phyloP scores from a whole-genome alignment of 73 alveolate species.

The Tetrahymena thermophila region DNA sequence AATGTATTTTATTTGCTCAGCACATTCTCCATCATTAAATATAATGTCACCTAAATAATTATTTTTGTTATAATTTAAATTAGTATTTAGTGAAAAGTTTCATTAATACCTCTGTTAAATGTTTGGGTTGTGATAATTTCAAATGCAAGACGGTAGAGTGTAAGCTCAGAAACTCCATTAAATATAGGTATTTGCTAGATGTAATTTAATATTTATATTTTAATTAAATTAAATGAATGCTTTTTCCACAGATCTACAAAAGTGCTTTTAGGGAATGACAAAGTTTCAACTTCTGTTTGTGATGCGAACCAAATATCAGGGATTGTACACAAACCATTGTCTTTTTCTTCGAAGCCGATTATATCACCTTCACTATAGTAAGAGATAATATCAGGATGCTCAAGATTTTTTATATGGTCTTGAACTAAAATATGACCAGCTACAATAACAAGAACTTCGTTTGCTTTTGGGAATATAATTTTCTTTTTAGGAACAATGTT shows the following conservation, averaged over 20 bases:
- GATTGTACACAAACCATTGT: not conserved
- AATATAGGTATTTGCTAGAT: not conserved
- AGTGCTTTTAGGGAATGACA: not conserved
- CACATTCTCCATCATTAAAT: not conserved
- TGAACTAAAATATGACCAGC: not conserved
- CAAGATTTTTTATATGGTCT: not conserved
- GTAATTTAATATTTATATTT: not conserved
- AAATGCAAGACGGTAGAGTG: slow-evolving; percentile 12
- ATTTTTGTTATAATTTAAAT: not conserved
- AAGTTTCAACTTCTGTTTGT: not conserved
- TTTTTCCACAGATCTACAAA: not conserved
- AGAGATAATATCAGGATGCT: not conserved
- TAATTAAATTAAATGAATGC: not conserved
- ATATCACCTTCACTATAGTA: not conserved
- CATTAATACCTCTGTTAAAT: not conserved
- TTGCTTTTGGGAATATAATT: slow-evolving; percentile 5
- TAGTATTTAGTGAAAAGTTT: too few species aligned
- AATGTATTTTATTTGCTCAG: not conserved
- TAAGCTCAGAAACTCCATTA: not conserved
- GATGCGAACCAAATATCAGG: slow-evolving; percentile 2
- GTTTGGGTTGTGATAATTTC: slow-evolving; percentile 1
- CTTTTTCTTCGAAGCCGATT: slow-evolving; percentile 1
- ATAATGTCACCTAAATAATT: not conserved
- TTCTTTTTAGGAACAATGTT: not conserved
- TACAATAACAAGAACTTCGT: not conserved